These are phyloP conservation scores for Nothophaeocryptopus gaeumannii DNA, from an alignment of 2,329 filamentous ascomycete species.

Conservation along the genomic window DNA sequence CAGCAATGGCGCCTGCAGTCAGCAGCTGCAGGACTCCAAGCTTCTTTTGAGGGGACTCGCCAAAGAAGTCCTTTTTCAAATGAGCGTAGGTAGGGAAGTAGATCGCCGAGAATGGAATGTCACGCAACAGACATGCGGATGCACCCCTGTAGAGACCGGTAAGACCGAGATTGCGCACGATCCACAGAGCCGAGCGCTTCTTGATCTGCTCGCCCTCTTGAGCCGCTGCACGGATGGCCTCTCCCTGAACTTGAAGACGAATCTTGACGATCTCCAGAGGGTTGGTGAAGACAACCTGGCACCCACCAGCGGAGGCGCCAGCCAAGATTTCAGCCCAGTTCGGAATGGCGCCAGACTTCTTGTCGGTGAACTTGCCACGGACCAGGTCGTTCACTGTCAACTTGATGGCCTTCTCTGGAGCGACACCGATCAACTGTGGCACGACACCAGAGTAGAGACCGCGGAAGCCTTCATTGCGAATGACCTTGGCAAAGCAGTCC, in stretches of 20 bases:
- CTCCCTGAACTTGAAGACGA: slow-evolving; percentile 92
- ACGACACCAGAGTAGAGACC: slow-evolving; percentile 93
- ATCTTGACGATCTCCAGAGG: slow-evolving; percentile 99
- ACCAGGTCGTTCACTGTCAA: slow-evolving; percentile 96
- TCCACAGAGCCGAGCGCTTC: slow-evolving; percentile 94
- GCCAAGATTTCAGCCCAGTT: slow-evolving; percentile 73
- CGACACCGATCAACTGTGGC: slow-evolving; percentile 93
- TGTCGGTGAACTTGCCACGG: slow-evolving; percentile 69
- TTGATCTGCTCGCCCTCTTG: slow-evolving; percentile 76
- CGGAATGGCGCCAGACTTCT: slow-evolving; percentile 69
- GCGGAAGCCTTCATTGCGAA: slow-evolving; percentile 84
- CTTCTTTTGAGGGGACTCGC: slow-evolving; percentile 82
- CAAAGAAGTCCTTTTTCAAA: slow-evolving; percentile 89
- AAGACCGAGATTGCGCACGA: slow-evolving; percentile 90
- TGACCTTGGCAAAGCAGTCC: slow-evolving; percentile 90
- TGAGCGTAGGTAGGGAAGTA: slow-evolving; percentile 98
- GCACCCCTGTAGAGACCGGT: slow-evolving; percentile 96
- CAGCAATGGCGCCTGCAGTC: slow-evolving; percentile 81
- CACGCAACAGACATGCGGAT: slow-evolving; percentile 86
- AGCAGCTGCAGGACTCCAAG: slow-evolving; percentile 87
- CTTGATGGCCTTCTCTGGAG: slow-evolving; percentile 99
- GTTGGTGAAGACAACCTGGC: slow-evolving; percentile 98
- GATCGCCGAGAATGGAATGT: slow-evolving; percentile 96
- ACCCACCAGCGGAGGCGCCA: slow-evolving; percentile 84
- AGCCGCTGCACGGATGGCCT: slow-evolving; percentile 72